Evolutionary conservation across 2,329 filamentous ascomycete species (phyloP).

Genomic region (Esteya vermicola): DNA sequence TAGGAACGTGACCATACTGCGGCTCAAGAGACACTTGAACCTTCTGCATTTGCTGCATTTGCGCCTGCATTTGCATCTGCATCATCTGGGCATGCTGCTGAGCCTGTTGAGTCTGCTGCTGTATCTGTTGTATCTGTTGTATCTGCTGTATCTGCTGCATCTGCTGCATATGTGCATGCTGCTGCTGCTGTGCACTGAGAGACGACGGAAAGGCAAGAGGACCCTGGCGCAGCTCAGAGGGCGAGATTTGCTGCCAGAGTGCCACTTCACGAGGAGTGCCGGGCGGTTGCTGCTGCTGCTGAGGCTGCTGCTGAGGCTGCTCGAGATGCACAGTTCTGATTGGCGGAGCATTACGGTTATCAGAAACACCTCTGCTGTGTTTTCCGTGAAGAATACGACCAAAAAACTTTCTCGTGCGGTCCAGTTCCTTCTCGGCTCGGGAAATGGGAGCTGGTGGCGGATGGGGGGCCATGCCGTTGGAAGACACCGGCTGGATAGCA

Average conservation of each 20-base stretch:
- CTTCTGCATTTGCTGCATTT: too few relatives aligned
- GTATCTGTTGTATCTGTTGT: background rate
- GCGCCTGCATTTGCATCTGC: background rate
- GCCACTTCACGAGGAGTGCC: slow-evolving; percentile 2
- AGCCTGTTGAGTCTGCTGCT: background rate
- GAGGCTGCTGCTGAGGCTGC: background rate
- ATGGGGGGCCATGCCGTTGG: too few relatives aligned
- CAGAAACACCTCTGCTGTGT: too few relatives aligned
- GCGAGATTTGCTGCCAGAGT: slow-evolving; percentile 7
- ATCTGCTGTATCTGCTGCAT: background rate
- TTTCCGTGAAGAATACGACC: slow-evolving; percentile 6
- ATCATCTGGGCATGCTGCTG: too few relatives aligned
- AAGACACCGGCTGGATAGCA: too few relatives aligned
- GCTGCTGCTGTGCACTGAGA: slow-evolving; percentile 2
- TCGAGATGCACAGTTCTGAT: too few relatives aligned
- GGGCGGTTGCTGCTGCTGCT: background rate
- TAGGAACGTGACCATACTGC: slow-evolving; percentile 22
- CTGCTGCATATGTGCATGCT: slow-evolving; percentile 6
- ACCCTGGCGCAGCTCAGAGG: slow-evolving; percentile 1
- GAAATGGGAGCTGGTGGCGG: too few relatives aligned
- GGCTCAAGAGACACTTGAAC: too few relatives aligned
- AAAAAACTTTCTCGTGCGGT: slow-evolving; percentile 12
- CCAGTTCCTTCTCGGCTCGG: slow-evolving; percentile 12
- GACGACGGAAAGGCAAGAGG: background rate
- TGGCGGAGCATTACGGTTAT: too few relatives aligned